These are phyloP conservation scores for Metschnikowia gelsemii DNA, from an alignment of 805 yeast genomes.

Conservation along the genomic window DNA sequence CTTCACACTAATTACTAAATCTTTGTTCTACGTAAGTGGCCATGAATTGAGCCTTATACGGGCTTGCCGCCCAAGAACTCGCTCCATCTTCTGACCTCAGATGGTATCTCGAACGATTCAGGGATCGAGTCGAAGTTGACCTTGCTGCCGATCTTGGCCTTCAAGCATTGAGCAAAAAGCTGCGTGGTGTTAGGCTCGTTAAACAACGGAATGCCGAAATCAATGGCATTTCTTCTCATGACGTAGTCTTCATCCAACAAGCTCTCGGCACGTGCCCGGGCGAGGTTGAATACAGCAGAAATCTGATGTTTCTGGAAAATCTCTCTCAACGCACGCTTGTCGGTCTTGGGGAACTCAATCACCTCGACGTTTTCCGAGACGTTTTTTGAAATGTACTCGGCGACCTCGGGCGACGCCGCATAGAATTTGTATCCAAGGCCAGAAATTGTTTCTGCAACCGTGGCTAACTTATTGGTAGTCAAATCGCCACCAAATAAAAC, in stretches of 20 bases:
- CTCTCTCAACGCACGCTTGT: constrained; percentile 90
- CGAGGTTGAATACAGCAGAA: constrained; percentile 87
- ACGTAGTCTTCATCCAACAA: constrained; percentile 87
- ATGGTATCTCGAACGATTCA: constrained; percentile 61
- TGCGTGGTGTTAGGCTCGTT: constrained; percentile 94
- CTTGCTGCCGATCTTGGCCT: constrained; percentile 59
- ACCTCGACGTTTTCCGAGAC: constrained; percentile 52
- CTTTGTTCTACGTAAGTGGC: background rate
- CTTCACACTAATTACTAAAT: background rate
- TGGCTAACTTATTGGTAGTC: constrained; percentile 63
- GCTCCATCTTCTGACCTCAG: constrained; percentile 93
- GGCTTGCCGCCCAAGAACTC: constrained; percentile 95
- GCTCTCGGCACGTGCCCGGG: constrained; percentile 82
- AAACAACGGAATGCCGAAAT: constrained; percentile 92
- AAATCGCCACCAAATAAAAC: constrained; percentile 93
- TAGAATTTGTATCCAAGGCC: constrained; percentile 79
- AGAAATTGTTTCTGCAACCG: constrained; percentile 67
- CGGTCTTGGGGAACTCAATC: constrained; percentile 89
- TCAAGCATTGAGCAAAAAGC: constrained; percentile 81
- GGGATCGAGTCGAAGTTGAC: constrained; percentile 44
- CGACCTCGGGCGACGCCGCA: constrained; percentile 72
- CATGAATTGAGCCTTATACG: constrained; percentile 35
- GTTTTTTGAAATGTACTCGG: constrained; percentile 59
- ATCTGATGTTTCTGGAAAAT: constrained; percentile 85
- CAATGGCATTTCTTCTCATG: constrained; percentile 99